A percentile compares a stretch with the other conserved stretches of the same genome.
phyloP scores from a whole-genome alignment of 345 rosid genomes.

The Capsella bursapastoris region DNA sequence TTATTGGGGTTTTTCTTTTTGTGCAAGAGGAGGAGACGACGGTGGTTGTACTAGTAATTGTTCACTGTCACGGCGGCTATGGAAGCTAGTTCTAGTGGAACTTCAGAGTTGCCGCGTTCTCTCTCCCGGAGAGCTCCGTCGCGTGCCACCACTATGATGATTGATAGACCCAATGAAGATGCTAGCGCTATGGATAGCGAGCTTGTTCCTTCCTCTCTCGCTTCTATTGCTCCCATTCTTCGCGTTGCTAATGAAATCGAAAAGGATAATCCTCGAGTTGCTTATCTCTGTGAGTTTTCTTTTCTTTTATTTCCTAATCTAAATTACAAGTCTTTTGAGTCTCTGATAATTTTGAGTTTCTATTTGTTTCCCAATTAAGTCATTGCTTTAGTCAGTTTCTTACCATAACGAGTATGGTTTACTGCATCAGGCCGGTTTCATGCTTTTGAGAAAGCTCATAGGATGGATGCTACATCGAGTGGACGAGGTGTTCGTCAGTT shows the following conservation, averaged over 20 bases:
- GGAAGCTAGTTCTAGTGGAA: slow-evolving; percentile 84
- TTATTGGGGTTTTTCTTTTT: not conserved
- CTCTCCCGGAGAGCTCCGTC: slow-evolving; percentile 53
- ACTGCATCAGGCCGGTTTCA: slow-evolving; percentile 75
- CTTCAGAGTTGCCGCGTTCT: slow-evolving; percentile 46
- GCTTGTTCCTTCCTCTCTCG: slow-evolving; percentile 84
- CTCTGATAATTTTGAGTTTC: not conserved
- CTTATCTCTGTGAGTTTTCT: slow-evolving; percentile 73
- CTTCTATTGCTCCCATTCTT: slow-evolving; percentile 71
- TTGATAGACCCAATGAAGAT: slow-evolving; percentile 63
- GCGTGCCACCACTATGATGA: slow-evolving; percentile 56
- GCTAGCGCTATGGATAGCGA: slow-evolving; percentile 70
- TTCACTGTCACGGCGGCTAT: slow-evolving; percentile 30
- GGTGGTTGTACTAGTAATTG: too few species aligned
- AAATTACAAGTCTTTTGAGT: not conserved
- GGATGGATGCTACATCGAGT: slow-evolving; percentile 59
- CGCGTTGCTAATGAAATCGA: slow-evolving; percentile 96
- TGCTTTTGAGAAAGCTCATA: slow-evolving; percentile 91
- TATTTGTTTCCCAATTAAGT: too few species aligned
- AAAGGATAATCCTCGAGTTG: slow-evolving; percentile 79
- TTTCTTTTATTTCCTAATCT: not conserved
- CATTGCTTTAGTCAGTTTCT: not conserved
- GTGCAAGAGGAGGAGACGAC: not conserved
- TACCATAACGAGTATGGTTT: too few species aligned
- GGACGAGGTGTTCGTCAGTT: slow-evolving; percentile 96